Percentiles rank a stretch among this genome's conserved stretches.
Conservation (phyloP, 331 rosid species). For the Rhamnella rubrinervis region DNA sequence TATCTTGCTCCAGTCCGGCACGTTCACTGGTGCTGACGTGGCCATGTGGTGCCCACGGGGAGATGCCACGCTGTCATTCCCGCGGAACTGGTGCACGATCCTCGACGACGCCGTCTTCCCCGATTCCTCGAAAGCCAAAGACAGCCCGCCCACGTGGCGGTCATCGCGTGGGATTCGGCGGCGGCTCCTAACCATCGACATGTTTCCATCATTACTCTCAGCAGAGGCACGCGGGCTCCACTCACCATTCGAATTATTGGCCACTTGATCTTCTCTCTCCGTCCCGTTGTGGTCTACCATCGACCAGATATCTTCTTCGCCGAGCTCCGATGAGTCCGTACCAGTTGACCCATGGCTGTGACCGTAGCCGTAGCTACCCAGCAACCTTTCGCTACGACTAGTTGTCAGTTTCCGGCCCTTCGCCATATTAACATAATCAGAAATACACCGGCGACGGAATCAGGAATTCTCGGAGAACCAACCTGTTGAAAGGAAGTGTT, state of each 20-base stretch:
- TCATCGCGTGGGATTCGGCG: constrained; percentile 37
- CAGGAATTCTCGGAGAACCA: constrained; percentile 18
- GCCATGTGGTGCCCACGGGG: constrained; percentile 55
- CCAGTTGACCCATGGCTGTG: constrained; percentile 34
- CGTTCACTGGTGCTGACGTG: constrained; percentile 81
- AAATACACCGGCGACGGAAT: constrained; percentile 20
- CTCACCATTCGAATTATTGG: constrained; percentile 21
- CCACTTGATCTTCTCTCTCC: constrained; percentile 24
- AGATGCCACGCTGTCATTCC: constrained; percentile 33
- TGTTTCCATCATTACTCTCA: constrained; percentile 25
- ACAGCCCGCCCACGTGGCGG: constrained; percentile 57
- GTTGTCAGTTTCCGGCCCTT: constrained; percentile 76
- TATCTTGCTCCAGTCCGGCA: constrained; percentile 99
- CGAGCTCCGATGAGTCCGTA: constrained; percentile 58
- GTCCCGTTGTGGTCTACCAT: constrained; percentile 31
- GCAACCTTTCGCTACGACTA: constrained; percentile 74
- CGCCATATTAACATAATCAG: constrained; percentile 61
- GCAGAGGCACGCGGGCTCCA: constrained; percentile 29
- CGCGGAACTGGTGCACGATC: constrained; percentile 72
- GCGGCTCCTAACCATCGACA: constrained; percentile 14
- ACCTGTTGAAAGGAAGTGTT: background rate
- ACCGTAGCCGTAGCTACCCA: constrained; percentile 56
- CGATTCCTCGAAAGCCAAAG: constrained; percentile 64
- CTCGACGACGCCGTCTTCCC: constrained; percentile 43
- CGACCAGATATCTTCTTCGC: constrained; percentile 91